Percentiles rank a stretch among this genome's conserved stretches.
phyloP scores from a whole-genome alignment of 306 rosid species.

The Rosa chinensis region DNA sequence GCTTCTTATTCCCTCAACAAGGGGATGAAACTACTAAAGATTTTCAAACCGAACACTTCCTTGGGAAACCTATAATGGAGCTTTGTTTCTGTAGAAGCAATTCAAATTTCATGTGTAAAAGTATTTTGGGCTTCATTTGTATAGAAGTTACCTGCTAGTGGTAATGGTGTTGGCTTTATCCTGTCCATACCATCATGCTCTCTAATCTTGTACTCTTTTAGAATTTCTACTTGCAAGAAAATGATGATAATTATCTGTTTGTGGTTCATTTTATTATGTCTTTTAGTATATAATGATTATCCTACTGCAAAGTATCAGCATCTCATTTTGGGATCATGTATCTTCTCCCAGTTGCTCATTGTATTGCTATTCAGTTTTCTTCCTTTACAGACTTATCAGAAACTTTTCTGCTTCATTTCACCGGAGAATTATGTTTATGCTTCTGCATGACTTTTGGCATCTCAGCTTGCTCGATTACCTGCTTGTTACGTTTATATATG shows the following conservation, averaged over 20 bases:
- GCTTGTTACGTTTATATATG: neutral
- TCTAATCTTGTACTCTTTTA: neutral
- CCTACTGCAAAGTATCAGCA: neutral
- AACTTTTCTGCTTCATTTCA: neutral
- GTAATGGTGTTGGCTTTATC: neutral
- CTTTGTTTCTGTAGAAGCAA: neutral
- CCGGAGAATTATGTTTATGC: neutral
- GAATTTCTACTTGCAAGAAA: neutral
- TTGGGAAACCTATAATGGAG: neutral
- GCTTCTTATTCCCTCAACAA: neutral
- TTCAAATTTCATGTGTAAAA: neutral
- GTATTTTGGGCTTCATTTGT: neutral
- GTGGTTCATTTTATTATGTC: neutral
- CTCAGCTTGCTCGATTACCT: constrained; percentile 1
- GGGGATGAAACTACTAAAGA: neutral
- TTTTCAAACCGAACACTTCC: neutral
- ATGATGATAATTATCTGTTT: neutral
- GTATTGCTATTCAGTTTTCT: neutral
- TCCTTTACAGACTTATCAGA: neutral
- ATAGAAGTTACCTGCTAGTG: neutral
- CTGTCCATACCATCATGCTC: neutral
- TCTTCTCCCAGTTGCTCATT: too few relatives aligned
- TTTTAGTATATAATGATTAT: neutral
- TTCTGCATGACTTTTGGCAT: neutral
- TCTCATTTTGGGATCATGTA: neutral